A percentile compares a stretch with the other conserved stretches of the same genome.
These are phyloP conservation scores for Solanum medicagineum DNA, from an alignment of 257 asterid genomes.

Conservation along the genomic window DNA sequence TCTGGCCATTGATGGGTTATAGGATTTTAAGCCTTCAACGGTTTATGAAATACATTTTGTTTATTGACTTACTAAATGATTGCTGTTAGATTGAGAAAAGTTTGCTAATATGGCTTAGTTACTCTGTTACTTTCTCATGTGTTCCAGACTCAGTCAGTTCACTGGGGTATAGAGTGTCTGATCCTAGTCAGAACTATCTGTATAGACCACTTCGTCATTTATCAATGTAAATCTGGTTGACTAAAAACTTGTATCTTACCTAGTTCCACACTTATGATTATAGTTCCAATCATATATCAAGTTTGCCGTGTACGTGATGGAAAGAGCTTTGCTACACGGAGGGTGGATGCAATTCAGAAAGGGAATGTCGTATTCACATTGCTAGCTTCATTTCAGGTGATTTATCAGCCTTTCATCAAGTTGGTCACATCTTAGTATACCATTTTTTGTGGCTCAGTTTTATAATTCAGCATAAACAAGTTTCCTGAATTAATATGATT, in stretches of 20 bases:
- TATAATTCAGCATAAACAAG: neutral
- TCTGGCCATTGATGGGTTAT: neutral
- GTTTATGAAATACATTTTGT: neutral
- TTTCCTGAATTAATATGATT: neutral
- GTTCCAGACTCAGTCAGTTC: neutral
- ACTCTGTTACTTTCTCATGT: neutral
- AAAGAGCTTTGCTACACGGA: slow-evolving; percentile 92
- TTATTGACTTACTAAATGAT: neutral
- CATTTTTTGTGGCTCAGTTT: neutral
- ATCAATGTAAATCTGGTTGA: neutral
- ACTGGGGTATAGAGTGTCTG: neutral
- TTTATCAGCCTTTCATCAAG: neutral
- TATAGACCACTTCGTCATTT: neutral
- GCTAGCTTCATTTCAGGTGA: slow-evolving; percentile 93
- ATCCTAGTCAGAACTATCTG: neutral
- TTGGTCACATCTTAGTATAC: neutral
- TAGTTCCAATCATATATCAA: slow-evolving; percentile 90
- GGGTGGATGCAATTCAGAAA: slow-evolving; percentile 91
- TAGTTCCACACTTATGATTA: slow-evolving; percentile 3
- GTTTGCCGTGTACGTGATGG: slow-evolving; percentile 94
- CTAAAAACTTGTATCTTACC: neutral
- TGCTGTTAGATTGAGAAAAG: neutral
- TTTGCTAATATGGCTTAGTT: neutral
- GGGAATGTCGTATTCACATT: slow-evolving; percentile 69
- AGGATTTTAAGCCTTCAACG: neutral